Base-by-base conservation (phyloP, 2,329 filamentous ascomycete genomes). In the Epichloe glyceriae region DNA sequence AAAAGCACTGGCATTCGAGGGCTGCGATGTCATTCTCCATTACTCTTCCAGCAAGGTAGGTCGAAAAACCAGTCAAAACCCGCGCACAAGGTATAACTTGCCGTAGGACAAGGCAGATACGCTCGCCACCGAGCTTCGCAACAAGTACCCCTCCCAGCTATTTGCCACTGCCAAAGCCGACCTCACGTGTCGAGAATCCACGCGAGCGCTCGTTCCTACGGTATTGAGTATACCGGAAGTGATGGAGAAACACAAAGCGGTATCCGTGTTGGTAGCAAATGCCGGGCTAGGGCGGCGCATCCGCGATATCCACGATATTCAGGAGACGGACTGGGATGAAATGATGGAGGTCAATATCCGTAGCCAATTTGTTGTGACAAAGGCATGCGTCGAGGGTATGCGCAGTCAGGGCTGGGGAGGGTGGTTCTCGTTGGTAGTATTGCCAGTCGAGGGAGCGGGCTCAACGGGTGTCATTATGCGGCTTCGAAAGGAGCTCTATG, bases 381-480 rank as follows among this genome's bases (percentile, higher is more conserved):
- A 34, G 46, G 33, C 45, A 2, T 53, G 52, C 30, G 40, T 53
- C 6, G 49, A 51, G 15, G 52, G 52, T 20, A 53, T 53, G 52
- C 52, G 52, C n/a, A 6, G 2, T 4, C 48, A 53, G 40, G 20
- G 14, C 30, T 53, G 52, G 52, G 52, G 49, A 15, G 52, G 19
- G 41, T 53, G n/a, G 34, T 53, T 14, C 45, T 53, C 8, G 45
- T 53, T 12, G 52, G 52, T 3, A 53, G 52, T 15, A 51, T 53
- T 19, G 52, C 52, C 10, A 50, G 48, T 19, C 48, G 52, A n/a
- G 52, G 52, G 0, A 45, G 52, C 19, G 52, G 52, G 2, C 34
- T 53, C 33, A 53, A 53, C 19, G 52, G 52, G 8, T 53, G 52
- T 17, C 52, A 53, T 34, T 53, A 53, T 38, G 52, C 52, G 14